Evolutionary conservation across 106 monocot genomes (phyloP).

Genomic region (Alisma plantagoaquatica): DNA sequence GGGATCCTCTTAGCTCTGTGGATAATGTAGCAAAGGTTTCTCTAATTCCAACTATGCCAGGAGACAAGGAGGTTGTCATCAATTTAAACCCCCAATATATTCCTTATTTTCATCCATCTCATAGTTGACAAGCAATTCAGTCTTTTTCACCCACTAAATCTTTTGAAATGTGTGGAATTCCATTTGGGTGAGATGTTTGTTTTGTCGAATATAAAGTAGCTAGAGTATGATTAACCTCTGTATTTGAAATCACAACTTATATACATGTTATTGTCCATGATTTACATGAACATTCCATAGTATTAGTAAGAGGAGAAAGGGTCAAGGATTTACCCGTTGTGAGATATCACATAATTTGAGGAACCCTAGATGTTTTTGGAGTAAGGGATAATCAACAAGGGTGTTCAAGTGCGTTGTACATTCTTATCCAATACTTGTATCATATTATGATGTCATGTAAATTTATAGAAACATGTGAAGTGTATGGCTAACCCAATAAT

Average conservation of each 20-base stretch:
- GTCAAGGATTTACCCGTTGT: conserved; percentile 4
- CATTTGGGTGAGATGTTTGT: no score
- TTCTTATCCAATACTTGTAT: neutral
- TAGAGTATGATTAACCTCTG: neutral
- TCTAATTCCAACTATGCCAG: no score
- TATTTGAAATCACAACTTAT: conserved; percentile 1
- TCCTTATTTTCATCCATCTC: no score
- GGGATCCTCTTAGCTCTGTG: no score
- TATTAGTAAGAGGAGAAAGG: conserved; percentile 10
- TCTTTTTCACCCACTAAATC: no score
- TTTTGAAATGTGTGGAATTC: no score
- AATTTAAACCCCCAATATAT: no score
- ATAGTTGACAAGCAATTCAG: no score
- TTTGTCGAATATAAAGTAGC: neutral
- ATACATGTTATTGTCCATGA: conserved; percentile 1
- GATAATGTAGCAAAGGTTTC: no score
- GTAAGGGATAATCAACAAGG: conserved; percentile 2
- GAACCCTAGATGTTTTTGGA: conserved; percentile 5
- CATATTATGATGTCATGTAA: neutral
- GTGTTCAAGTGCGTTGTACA: neutral
- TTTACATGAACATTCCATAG: conserved; percentile 3
- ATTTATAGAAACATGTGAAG: neutral
- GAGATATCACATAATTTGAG: conserved; percentile 8
- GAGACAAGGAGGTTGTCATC: no score
- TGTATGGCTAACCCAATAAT: neutral